Evolutionary conservation across 2,329 filamentous ascomycete genomes (phyloP), one percentile per base, ranked within the genome.

Genomic region (Beauveria caledonica): DNA sequence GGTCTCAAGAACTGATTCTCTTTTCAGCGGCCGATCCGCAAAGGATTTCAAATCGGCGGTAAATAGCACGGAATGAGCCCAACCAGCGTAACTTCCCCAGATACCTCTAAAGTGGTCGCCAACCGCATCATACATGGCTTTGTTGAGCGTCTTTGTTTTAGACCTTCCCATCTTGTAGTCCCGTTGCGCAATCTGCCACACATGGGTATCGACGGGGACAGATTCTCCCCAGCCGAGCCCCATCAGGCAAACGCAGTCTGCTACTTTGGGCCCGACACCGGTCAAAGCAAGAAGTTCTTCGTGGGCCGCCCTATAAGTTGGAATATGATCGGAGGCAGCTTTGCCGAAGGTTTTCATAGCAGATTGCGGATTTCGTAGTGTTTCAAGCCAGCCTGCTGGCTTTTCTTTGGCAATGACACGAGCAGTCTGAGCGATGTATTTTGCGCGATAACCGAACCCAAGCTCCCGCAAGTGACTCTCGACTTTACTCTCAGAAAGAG

Each of bases 31-130:
- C 17, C 82, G 80, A 65, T 90, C 88, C 0, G 92, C 87, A 68
- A 97, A 97, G 0, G 90, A 84, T 69, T 85, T 89, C 60, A 99
- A 73, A 69, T 99, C 92, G 0, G 94, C 95, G 0, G 94, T 96
- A 69, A 99, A 99, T 13, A 99, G 79, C 9, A 99, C 94, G 3
- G 90, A 96, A 75, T 99, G 94, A 10, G 95, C 94, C 95, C 95
- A 99, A 1, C 94, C 94, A 1, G 94, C 94, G 68, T 97, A 90
- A 62, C 88, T 84, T 0, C 94, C 94, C 94, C 95, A 99, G 0
- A 97, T 80, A 42, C 80, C 80, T 60, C 94, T 84, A 68, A 99
- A 99, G 68, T 95, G 89, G 64, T 96, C 89, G 0, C 89, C 94
- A 15, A 99, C 86, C 0, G 91, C 90, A 70, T 94, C 87, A 69